A percentile compares a stretch with the other conserved stretches of the same genome.
Evolutionary conservation across 164 flowering plant genomes (phyloP).

Genomic region (Chimonanthus praecox): DNA sequence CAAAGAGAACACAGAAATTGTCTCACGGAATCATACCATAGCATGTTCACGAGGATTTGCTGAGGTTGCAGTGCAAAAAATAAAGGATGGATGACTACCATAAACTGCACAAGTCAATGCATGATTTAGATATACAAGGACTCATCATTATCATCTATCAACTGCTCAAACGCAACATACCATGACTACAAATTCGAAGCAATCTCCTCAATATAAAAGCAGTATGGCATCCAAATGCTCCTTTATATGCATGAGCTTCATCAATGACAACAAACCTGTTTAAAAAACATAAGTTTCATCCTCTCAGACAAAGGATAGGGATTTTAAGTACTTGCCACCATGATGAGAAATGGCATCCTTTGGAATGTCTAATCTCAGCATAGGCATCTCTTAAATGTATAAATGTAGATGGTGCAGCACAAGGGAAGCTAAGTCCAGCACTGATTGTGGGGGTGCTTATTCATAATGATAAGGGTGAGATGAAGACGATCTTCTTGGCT

Average conservation of each 20-base stretch:
- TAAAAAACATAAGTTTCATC: neutral
- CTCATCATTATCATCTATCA: neutral
- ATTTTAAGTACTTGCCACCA: neutral
- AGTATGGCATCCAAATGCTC: conserved; percentile 94
- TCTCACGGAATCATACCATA: conserved; percentile 42
- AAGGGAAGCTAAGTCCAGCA: too few species aligned
- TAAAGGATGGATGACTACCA: conserved; percentile 80
- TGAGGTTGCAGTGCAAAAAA: conserved; percentile 91
- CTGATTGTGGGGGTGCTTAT: too few species aligned
- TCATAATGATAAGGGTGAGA: too few species aligned
- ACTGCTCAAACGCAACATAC: conserved; percentile 26
- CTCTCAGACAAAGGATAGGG: neutral
- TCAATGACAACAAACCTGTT: conserved; percentile 78
- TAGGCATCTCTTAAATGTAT: too few species aligned
- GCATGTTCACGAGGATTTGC: conserved; percentile 88
- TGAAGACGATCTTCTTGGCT: too few species aligned
- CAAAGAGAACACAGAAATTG: neutral
- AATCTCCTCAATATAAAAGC: conserved; percentile 85
- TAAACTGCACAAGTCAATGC: conserved; percentile 51
- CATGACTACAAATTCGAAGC: conserved; percentile 80
- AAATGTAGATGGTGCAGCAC: too few species aligned
- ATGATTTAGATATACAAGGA: neutral
- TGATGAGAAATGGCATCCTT: too few species aligned
- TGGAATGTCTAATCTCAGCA: too few species aligned
- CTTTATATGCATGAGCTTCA: conserved; percentile 93